Conservation (phyloP, 129 eudicot species). For the Cynara cardunculus region DNA sequence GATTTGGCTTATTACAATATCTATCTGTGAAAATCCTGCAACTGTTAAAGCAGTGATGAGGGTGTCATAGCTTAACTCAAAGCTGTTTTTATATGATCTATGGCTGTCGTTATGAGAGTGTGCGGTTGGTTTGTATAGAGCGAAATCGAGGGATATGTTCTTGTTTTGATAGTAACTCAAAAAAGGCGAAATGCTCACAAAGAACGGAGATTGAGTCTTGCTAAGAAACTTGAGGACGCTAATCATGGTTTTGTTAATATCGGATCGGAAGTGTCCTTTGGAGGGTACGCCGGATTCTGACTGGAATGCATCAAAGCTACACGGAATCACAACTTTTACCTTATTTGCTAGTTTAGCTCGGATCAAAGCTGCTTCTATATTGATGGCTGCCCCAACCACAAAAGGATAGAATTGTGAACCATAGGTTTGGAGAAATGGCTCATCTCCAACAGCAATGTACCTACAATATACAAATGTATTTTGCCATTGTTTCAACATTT, state of each 20-base stretch:
- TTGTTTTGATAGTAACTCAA: slow-evolving; percentile 55
- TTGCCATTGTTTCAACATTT: background rate
- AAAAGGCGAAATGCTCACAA: slow-evolving; percentile 77
- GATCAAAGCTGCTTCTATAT: slow-evolving; percentile 66
- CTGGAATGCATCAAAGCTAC: slow-evolving; percentile 71
- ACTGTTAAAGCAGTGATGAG: slow-evolving; percentile 50
- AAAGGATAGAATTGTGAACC: slow-evolving; percentile 68
- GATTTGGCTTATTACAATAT: slow-evolving; percentile 60
- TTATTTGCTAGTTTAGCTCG: slow-evolving; percentile 62
- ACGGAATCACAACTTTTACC: slow-evolving; percentile 72
- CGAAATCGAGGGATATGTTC: slow-evolving; percentile 69
- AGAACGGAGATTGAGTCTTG: slow-evolving; percentile 66
- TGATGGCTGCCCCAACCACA: slow-evolving; percentile 86
- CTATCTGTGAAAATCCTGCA: slow-evolving; percentile 57
- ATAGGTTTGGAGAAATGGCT: slow-evolving; percentile 70
- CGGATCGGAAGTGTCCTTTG: slow-evolving; percentile 63
- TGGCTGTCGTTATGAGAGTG: slow-evolving; percentile 61
- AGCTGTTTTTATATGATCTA: slow-evolving; percentile 54
- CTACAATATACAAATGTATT: slow-evolving; percentile 46
- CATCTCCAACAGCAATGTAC: slow-evolving; percentile 84
- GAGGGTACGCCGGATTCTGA: slow-evolving; percentile 72
- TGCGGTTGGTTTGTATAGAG: slow-evolving; percentile 66
- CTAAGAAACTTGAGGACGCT: slow-evolving; percentile 64
- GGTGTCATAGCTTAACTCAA: slow-evolving; percentile 70
- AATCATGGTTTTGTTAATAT: slow-evolving; percentile 80